Evolutionary conservation across 169 alveolate genomes (phyloP).

Genomic region (Fabrea salina): DNA sequence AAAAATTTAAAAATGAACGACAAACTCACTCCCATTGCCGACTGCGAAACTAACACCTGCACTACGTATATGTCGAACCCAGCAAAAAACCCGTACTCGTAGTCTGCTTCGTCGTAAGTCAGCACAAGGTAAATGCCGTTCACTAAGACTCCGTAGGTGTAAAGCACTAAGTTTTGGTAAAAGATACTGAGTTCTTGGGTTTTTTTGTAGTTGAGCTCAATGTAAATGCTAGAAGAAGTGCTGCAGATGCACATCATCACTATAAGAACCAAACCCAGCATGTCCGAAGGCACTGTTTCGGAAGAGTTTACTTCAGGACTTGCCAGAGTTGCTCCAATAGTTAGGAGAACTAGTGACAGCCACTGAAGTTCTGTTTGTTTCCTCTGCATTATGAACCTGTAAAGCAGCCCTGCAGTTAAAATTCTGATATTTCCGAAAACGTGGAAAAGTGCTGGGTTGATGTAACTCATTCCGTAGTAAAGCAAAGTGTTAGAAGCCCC

Average conservation of each 20-base stretch:
- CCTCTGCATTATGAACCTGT: conserved; percentile 5
- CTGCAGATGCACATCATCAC: background rate
- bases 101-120: background rate
- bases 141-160: conserved; percentile 16
- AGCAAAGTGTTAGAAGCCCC: conserved; percentile 14
- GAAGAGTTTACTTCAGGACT: background rate
- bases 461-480: conserved; percentile 12
- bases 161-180: conserved; percentile 11
- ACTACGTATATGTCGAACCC: background rate
- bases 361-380: conserved; percentile 18
- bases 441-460: conserved; percentile 31
- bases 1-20: conserved; percentile 20
- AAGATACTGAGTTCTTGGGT: conserved; percentile 19
- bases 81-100: background rate
- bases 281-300: background rate
- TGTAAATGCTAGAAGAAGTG: conserved; percentile 13
- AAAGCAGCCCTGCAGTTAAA: conserved; percentile 16
- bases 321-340: conserved; percentile 8
- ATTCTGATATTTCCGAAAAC: conserved; percentile 32
- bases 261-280: background rate
- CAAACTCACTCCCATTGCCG: conserved; percentile 28
- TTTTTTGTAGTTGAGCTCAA: background rate
- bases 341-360: background rate
- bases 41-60: background rate
- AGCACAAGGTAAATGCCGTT: background rate